A percentile compares a stretch with the other conserved stretches of the same genome.
Conservation (phyloP, 495 filamentous ascomycete genomes). For the Penicillium diatomitis region DNA sequence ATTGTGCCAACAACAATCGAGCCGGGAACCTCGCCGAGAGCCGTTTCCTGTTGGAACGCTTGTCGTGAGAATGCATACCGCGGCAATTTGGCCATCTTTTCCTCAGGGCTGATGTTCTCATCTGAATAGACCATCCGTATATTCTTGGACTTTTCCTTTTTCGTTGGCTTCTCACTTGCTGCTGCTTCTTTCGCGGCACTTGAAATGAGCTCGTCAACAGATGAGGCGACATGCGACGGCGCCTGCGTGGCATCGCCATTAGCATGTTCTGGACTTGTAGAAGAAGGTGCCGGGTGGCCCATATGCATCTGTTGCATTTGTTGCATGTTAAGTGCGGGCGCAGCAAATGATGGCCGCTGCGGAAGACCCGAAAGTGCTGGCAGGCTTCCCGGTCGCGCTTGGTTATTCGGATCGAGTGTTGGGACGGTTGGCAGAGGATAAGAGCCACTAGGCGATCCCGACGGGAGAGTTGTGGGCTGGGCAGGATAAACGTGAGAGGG, state of each 20-base stretch:
- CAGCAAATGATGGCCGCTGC: constrained; percentile 52
- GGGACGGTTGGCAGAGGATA: constrained; percentile 28
- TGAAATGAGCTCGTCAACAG: constrained; percentile 55
- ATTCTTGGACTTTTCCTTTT: constrained; percentile 60
- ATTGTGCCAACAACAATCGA: constrained; percentile 26
- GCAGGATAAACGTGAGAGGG: constrained; percentile 37
- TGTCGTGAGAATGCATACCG: constrained; percentile 65
- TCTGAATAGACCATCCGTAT: constrained; percentile 70
- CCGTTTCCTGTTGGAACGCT: constrained; percentile 24
- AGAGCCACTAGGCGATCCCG: constrained; percentile 24
- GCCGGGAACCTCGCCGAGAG: constrained; percentile 29
- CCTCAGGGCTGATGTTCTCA: constrained; percentile 71
- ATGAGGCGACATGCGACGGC: constrained; percentile 31
- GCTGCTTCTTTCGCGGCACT: constrained; percentile 23
- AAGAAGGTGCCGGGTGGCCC: constrained; percentile 36
- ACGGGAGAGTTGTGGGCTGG: constrained; percentile 14
- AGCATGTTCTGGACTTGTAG: constrained; percentile 21
- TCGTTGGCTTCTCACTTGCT: constrained; percentile 44
- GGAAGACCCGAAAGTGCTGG: constrained; percentile 52
- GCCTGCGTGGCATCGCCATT: constrained; percentile 28
- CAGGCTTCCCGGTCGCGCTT: constrained; percentile 41
- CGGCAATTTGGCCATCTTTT: constrained; percentile 71
- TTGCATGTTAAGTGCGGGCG: constrained; percentile 45
- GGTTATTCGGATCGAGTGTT: constrained; percentile 30
- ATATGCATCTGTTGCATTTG: constrained; percentile 59